Percentiles rank a stretch among this genome's conserved stretches.
phyloP scores from a whole-genome alignment of 768 basidiomycete species.

The Leucocoprinus birnbaumii region DNA sequence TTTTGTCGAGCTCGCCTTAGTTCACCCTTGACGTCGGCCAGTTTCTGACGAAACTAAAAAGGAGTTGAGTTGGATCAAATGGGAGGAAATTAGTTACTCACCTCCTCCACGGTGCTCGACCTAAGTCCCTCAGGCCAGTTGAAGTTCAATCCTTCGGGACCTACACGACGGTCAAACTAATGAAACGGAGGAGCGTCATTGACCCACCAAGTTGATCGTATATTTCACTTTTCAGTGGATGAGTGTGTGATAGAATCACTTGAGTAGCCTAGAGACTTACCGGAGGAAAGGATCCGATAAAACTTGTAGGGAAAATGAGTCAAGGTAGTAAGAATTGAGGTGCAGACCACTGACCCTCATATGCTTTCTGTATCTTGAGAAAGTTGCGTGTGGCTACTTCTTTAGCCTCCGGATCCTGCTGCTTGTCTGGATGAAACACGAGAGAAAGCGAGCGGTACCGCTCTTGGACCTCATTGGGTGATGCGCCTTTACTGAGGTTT shows the following conservation, averaged over 20 bases:
- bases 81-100: slow-evolving; percentile 19
- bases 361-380: slow-evolving; percentile 77
- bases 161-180: slow-evolving; percentile 15
- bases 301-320: slow-evolving; percentile 33
- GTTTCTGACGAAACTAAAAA: slow-evolving; percentile 41
- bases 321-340: background rate
- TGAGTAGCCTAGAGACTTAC: slow-evolving; percentile 29
- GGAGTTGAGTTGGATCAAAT: background rate
- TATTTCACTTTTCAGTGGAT: slow-evolving; percentile 53
- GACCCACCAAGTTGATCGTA: slow-evolving; percentile 72
- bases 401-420: slow-evolving; percentile 53
- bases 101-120: slow-evolving; percentile 45
- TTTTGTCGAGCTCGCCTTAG: slow-evolving; percentile 35
- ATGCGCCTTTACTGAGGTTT: slow-evolving; percentile 64
- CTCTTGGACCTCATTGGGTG: slow-evolving; percentile 69
- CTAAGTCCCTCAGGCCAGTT: slow-evolving; percentile 27
- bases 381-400: slow-evolving; percentile 65
- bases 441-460: slow-evolving; percentile 71
- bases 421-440: slow-evolving; percentile 84
- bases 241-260: slow-evolving; percentile 1
- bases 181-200: background rate
- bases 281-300: slow-evolving; percentile 71
- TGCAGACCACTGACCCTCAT: slow-evolving; percentile 54
- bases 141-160: slow-evolving; percentile 26
- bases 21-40: slow-evolving; percentile 36